Evolutionary conservation across 2,329 filamentous ascomycete genomes (phyloP), one percentile per base, ranked within the genome.

Genomic region (Pseudogymnoascus sp.): DNA sequence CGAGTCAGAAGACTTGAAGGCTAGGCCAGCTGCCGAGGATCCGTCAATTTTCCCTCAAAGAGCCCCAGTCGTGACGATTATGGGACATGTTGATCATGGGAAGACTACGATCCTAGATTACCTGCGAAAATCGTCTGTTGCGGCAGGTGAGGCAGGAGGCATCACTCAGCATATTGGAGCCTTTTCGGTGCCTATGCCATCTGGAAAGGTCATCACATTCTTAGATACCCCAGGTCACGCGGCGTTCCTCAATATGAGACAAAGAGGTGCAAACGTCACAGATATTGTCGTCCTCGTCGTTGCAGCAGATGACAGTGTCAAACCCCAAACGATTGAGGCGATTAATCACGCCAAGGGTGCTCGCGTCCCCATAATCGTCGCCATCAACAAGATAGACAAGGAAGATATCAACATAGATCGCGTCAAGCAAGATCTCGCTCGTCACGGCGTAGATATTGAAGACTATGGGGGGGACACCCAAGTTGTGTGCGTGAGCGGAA

Each of bases 121-220:
- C 77, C 80, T 99, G 49, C 89, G 94, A 38, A 95, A 96, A 69
- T 94, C 92, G 1, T 97, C 92, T 5, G 86, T 99, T 45, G 95
- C 88, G 42, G 91, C 91, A 5, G 86, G 89, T 61, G 94, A 99
- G 73, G 92, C 97, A 72, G 94, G 94, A 66, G 94, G 94, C 36
- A 99, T 99, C 72, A 99, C 94, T 0, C 94, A 99, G 74, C 94
- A 99, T 72, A 99, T 99, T 67, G 95, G 94, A 75, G 94, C 94
- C 14, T 99, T 99, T 77, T 92, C 92, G 5, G 94, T 99, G 1
- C 84, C 84, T 16, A 86, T 99, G 80, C 87, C 90, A 4, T 87
- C 86, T 4, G 92, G 92, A 45, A 95, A 93, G 75, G 85, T 86
- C 38, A 96, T 99, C 68, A 99, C 95, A 0, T 99, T 99, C 78